A percentile compares a stretch with the other conserved stretches of the same genome.
Conservation (phyloP, 441 rosid genomes). For the Metrosideros polymorpha region DNA sequence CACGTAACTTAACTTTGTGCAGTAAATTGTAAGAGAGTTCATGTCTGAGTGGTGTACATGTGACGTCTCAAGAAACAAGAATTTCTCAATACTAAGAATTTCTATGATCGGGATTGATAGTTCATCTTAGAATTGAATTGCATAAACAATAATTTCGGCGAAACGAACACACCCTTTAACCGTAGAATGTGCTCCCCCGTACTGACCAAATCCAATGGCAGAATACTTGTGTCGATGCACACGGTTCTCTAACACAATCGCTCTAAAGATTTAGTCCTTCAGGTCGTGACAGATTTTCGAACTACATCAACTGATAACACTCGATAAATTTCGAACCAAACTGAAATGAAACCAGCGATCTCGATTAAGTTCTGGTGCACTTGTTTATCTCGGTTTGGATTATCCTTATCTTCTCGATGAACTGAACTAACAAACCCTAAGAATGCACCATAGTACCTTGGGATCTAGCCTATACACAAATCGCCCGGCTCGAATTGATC, state of each 20-base stretch:
- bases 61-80: neutral
- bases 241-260: fast-evolving
- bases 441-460: too few relatives aligned
- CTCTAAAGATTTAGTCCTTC: neutral
- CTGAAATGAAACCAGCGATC: neutral
- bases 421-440: neutral
- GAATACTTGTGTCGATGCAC: neutral
- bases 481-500: neutral
- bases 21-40: neutral
- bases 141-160: neutral
- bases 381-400: neutral
- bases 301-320: too few relatives aligned
- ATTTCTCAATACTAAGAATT: neutral
- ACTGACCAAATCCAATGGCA: neutral
- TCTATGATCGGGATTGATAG: neutral
- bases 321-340: neutral
- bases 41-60: neutral
- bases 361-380: neutral
- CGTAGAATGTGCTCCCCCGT: too few relatives aligned
- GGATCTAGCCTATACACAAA: neutral
- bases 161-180: too few relatives aligned
- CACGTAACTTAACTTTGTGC: neutral
- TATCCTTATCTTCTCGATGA: neutral
- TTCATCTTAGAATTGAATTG: neutral
- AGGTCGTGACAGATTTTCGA: too few relatives aligned